These are phyloP conservation scores for Phytophthora niederhauseri DNA, from an alignment of 352 stramenopile species.

Conservation along the genomic window DNA sequence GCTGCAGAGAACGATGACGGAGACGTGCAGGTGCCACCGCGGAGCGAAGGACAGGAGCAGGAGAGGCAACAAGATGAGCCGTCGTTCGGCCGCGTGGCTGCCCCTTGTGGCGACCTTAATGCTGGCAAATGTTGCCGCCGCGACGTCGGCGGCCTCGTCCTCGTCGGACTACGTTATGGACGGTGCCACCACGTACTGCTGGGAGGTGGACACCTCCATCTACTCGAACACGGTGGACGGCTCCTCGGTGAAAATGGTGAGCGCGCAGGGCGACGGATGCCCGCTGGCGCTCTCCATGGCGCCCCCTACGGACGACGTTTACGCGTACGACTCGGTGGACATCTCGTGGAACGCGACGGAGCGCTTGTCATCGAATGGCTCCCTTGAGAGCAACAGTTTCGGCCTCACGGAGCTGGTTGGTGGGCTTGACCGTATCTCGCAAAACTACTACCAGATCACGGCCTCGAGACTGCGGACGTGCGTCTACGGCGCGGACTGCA, in stretches of 20 bases:
- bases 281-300: slow-evolving; percentile 53
- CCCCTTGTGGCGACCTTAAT: slow-evolving; percentile 12
- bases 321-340: slow-evolving; percentile 61
- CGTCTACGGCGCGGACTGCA: slow-evolving; percentile 46
- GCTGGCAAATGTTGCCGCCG: slow-evolving; percentile 23
- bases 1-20: slow-evolving; percentile 4
- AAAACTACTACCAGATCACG: slow-evolving; percentile 58
- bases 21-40: slow-evolving; percentile 16
- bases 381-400: slow-evolving; percentile 55
- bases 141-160: slow-evolving; percentile 22
- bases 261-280: slow-evolving; percentile 53
- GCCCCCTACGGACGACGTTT: slow-evolving; percentile 49
- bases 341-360: slow-evolving; percentile 73
- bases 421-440: slow-evolving; percentile 58
- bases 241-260: slow-evolving; percentile 41
- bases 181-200: slow-evolving; percentile 65
- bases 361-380: slow-evolving; percentile 38
- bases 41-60: slow-evolving; percentile 9
- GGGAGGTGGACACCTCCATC: slow-evolving; percentile 59
- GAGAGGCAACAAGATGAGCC: slow-evolving; percentile 11
- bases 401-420: slow-evolving; percentile 44
- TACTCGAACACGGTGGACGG: slow-evolving; percentile 55
- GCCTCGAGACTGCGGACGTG: slow-evolving; percentile 66
- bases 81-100: slow-evolving; percentile 14
- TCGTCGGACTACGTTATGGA: slow-evolving; percentile 38